Base-by-base conservation (phyloP, 306 rosid species). In the Fragaria nilgerrensis region DNA sequence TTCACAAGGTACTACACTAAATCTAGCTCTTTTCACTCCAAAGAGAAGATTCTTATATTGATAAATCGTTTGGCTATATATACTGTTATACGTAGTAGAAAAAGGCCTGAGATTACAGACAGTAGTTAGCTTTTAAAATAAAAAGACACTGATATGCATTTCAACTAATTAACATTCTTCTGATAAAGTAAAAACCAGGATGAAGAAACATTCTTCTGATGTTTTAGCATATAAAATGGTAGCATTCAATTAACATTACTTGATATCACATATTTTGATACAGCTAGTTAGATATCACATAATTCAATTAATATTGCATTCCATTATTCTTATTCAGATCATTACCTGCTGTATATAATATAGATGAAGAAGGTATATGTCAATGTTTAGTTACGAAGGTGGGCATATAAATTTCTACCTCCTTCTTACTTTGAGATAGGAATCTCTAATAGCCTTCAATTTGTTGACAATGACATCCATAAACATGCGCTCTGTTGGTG, bases 401-500 rank as follows among this genome's bases (percentile, higher is more conserved):
- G 23, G 12, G 5, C 58, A 19, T 56, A 9, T 56, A 9, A 2
- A 55, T 22, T 9, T 56, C 63, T 22, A 56, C 29, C 32, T 56
- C 63, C 32, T 56, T 32, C 73, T 16, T 55, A 22, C 62, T 53
- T 72, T 19, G 15, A 61, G 20, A 52, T 68, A 62, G 1, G 53
- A 63, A 25, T 75, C 76, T 71, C 82, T 81, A 66, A 81, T 73
- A 19, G 75, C 79, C 9, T 74, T 73, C 78, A 89, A 59, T 44
- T 77, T 83, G 50, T 79, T 81, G 70, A 83, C 82, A 8, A 81
- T 85, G 41, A 22, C 25, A 50, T 32, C 66, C 75, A 82, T 72
- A 11, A 53, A 52, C 67, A 85, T 44, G 59, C 84, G 22, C 49
- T 86, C 85, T 32, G 25, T n/a, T 32, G 87, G 87, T 25, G 9